Evolutionary conservation across 148 eudicot genomes (phyloP).

Genomic region (Cornus kousa): DNA sequence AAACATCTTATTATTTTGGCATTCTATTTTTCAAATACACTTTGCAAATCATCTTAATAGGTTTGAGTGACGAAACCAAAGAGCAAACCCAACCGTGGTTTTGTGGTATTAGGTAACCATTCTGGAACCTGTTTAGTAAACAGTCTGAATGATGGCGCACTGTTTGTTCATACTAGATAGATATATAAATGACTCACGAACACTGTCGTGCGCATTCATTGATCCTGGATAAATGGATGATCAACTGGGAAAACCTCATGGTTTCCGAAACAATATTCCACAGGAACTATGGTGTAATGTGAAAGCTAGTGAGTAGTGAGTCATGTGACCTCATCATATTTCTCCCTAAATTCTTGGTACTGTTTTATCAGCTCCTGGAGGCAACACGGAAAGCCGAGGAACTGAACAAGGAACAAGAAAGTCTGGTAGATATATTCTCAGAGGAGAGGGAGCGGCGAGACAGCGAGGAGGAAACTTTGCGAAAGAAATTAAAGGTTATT

Average conservation of each 20-base stretch:
- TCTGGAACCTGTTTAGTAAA: not conserved
- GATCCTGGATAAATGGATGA: no score
- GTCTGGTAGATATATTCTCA: constrained; percentile 49
- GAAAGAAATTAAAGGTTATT: constrained; percentile 54
- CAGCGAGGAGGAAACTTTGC: constrained; percentile 54
- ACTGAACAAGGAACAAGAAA: constrained; percentile 71
- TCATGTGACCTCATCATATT: no score
- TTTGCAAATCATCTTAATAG: no score
- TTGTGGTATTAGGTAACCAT: not conserved
- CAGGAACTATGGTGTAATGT: no score
- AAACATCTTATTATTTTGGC: no score
- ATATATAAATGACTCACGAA: no score
- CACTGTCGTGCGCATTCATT: no score
- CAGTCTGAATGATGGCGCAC: not conserved
- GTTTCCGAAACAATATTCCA: no score
- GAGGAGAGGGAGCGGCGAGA: constrained; percentile 78
- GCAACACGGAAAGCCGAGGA: constrained; percentile 37
- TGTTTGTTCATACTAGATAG: no score
- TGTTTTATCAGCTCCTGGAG: constrained; percentile 43
- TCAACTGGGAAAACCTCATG: no score
- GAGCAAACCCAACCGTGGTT: not conserved
- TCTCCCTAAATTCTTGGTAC: not conserved
- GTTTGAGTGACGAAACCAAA: not conserved
- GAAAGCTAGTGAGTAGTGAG: no score
- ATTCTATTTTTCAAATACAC: no score